phyloP scores from a whole-genome alignment of 2,329 filamentous ascomycete genomes.

The Amylocarpus encephaloides region DNA sequence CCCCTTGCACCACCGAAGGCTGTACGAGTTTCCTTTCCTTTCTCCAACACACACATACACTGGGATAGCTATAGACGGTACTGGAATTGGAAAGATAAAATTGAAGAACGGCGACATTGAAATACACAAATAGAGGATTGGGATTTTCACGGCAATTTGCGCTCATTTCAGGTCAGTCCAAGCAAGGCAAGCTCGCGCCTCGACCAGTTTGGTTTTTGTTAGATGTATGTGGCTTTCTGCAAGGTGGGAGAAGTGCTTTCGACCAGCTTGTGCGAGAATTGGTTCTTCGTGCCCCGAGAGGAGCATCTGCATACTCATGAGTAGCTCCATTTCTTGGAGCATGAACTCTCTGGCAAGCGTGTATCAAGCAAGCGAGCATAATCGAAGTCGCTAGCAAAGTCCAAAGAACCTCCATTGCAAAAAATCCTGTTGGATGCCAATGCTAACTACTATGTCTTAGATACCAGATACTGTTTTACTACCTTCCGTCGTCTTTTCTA shows the following conservation, averaged over 20 bases:
- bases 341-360: not conserved
- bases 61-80: conserved; percentile 21
- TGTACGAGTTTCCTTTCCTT: conserved; percentile 22
- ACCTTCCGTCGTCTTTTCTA: conserved; percentile 8
- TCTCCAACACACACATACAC: conserved; percentile 14
- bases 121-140: conserved; percentile 15
- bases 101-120: conserved; percentile 12
- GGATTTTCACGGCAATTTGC: conserved; percentile 18
- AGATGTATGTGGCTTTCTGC: too few species aligned
- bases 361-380: conserved; percentile 13
- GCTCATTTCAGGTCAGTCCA: conserved; percentile 16
- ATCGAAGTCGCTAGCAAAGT: conserved; percentile 3
- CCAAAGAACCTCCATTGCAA: too few species aligned
- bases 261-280: too few species aligned
- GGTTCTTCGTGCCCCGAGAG: too few species aligned
- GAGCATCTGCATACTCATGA: too few species aligned
- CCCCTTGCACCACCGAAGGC: conserved; percentile 20
- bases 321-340: too few species aligned
- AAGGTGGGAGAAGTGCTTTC: too few species aligned
- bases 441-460: conserved; percentile 2
- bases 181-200: not conserved
- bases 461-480: conserved; percentile 19
- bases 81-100: conserved; percentile 13
- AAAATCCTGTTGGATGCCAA: too few species aligned
- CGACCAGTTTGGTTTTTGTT: not conserved